Percentiles rank a stretch among this genome's conserved stretches.
Conservation (phyloP, 345 rosid genomes). For the Melaleuca alternifolia region DNA sequence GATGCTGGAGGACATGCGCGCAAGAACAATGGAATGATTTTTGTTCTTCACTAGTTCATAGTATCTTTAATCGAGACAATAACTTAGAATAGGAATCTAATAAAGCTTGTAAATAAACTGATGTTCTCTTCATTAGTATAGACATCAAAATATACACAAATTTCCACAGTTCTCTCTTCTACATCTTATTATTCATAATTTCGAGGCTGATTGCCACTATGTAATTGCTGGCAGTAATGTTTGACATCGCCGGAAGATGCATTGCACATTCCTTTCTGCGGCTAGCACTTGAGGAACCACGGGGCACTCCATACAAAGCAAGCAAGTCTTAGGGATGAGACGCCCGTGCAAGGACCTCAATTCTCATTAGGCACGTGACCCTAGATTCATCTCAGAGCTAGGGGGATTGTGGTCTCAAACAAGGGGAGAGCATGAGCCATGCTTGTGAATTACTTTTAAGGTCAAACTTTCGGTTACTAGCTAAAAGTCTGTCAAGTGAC, state of each 20-base stretch:
- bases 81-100: too few species aligned
- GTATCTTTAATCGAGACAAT: too few species aligned
- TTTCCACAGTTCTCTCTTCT: too few species aligned
- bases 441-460: neutral
- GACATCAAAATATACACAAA: too few species aligned
- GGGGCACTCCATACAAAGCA: too few species aligned
- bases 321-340: too few species aligned
- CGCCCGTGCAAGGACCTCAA: too few species aligned
- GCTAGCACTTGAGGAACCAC: too few species aligned
- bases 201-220: slow-evolving; percentile 8
- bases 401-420: neutral
- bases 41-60: too few species aligned
- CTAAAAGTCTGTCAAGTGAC: neutral
- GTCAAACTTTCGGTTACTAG: neutral
- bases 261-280: neutral
- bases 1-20: neutral
- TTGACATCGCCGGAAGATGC: neutral
- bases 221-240: neutral
- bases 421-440: neutral
- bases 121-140: too few species aligned
- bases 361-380: neutral
- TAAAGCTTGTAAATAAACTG: too few species aligned
- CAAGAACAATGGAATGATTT: neutral
- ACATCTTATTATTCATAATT: neutral
- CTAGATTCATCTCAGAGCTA: neutral